Conservation (phyloP, 2,329 filamentous ascomycete species). For the Paraphaeosphaeria minitans region DNA sequence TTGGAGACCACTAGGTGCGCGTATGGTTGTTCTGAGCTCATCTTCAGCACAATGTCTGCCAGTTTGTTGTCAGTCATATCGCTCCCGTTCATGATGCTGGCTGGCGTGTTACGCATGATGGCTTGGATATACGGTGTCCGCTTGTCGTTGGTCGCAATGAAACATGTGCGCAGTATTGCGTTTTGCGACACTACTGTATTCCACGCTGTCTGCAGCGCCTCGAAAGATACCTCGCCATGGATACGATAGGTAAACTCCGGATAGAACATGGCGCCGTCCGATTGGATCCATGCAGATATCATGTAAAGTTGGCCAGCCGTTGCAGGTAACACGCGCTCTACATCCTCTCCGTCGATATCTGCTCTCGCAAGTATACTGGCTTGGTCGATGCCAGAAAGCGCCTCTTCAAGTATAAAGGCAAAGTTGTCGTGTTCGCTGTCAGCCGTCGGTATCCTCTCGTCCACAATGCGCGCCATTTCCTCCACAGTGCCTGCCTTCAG, state of each 20-base stretch:
- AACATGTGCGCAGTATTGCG: conserved; percentile 71
- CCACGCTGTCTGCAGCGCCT: conserved; percentile 66
- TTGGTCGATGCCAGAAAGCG: conserved; percentile 49
- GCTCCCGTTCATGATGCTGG: conserved; percentile 39
- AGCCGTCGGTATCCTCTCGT: conserved; percentile 14
- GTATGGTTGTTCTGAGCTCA: conserved; percentile 32
- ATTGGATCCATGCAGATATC: conserved; percentile 75
- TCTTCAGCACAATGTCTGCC: conserved; percentile 6
- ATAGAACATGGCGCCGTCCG: conserved; percentile 71
- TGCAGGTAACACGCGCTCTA: conserved; percentile 68
- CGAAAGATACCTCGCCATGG: conserved; percentile 44
- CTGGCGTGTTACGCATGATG: conserved; percentile 53
- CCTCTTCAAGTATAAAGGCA: conserved; percentile 13
- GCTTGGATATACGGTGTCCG: conserved; percentile 67
- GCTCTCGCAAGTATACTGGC: conserved; percentile 46
- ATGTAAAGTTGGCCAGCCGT: conserved; percentile 82
- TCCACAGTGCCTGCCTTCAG: conserved; percentile 68
- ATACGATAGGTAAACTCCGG: conserved; percentile 70
- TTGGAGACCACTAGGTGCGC: conserved; percentile 46
- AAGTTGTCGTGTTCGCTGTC: conserved; percentile 4
- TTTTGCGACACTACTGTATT: conserved; percentile 57
- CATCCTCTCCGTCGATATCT: conserved; percentile 50
- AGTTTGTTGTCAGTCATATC: conserved; percentile 12
- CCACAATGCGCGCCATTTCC: conserved; percentile 61
- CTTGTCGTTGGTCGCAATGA: conserved; percentile 59